Evolutionary conservation across 345 rosid species (phyloP).

Genomic region (Gossypium sturtianum): DNA sequence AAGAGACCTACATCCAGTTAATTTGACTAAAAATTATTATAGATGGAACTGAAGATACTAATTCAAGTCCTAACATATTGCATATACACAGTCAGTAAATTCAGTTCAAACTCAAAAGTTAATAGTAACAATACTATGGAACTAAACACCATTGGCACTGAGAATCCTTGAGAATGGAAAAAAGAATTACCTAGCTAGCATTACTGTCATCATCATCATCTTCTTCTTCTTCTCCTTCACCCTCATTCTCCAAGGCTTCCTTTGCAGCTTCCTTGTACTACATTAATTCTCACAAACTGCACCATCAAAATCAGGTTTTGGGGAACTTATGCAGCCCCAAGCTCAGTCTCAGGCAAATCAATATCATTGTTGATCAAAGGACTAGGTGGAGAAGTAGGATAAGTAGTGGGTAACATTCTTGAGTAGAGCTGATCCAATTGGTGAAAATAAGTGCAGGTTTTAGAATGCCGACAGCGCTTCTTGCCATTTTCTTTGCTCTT

Average conservation of each 20-base stretch:
- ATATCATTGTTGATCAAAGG: conserved; percentile 1
- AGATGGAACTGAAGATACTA: background rate
- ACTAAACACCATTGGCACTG: background rate
- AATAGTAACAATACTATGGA: background rate
- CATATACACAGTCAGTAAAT: background rate
- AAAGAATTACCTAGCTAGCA: conserved; percentile 1
- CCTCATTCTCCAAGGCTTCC: background rate
- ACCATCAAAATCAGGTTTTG: conserved; percentile 10
- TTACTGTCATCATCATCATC: background rate
- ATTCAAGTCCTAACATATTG: background rate
- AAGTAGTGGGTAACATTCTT: conserved; percentile 3
- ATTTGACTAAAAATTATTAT: background rate
- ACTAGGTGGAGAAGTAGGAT: conserved; percentile 8
- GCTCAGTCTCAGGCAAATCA: conserved; percentile 5
- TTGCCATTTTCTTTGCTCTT: conserved; percentile 32
- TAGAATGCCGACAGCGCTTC: conserved; percentile 25
- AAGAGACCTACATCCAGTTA: background rate
- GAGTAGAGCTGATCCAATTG: conserved; percentile 41
- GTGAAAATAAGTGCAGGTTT: conserved; percentile 36
- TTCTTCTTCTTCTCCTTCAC: background rate
- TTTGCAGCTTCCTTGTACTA: conserved; percentile 5
- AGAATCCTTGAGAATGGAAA: background rate
- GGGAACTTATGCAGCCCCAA: background rate
- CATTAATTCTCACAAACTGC: background rate
- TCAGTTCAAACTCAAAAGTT: background rate